These are phyloP conservation scores for Acer negundo DNA, from an alignment of 345 rosid species.

Conservation along the genomic window DNA sequence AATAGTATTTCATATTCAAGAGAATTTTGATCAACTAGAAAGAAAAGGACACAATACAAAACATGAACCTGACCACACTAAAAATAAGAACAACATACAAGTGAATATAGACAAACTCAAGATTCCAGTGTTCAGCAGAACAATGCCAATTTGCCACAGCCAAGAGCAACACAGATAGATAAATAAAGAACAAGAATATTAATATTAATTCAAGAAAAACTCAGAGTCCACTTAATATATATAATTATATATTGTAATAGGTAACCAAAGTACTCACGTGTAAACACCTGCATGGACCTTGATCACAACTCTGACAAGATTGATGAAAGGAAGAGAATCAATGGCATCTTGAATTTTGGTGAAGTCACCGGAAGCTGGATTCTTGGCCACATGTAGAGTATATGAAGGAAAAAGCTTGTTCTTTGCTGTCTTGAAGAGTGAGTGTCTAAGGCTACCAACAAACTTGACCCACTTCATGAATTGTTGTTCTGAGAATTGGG, in stretches of 20 bases:
- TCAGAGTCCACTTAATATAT: not conserved
- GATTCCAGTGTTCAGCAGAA: conserved; percentile 24
- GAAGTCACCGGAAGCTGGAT: conserved; percentile 71
- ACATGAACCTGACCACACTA: conserved; percentile 5
- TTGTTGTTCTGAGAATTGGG: conserved; percentile 69
- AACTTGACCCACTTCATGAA: conserved; percentile 94
- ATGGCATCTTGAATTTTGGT: conserved; percentile 88
- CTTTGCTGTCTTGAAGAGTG: conserved; percentile 73
- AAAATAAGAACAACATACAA: conserved; percentile 5
- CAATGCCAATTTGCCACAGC: conserved; percentile 21
- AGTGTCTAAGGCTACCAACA: conserved; percentile 81
- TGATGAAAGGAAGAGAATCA: conserved; percentile 85
- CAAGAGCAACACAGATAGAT: conserved; percentile 2
- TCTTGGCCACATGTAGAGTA: conserved; percentile 61
- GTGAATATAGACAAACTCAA: conserved; percentile 28
- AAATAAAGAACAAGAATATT: conserved; percentile 1
- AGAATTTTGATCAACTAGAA: not conserved
- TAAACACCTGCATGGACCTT: conserved; percentile 93
- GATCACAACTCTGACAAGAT: conserved; percentile 87
- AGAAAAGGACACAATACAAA: conserved; percentile 19
- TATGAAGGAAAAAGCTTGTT: conserved; percentile 86
- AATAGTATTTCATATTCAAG: not conserved
- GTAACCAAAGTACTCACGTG: conserved; percentile 53
- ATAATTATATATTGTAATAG: not conserved
- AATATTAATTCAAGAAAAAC: not conserved